Conservation (phyloP, 1,284 basidiomycete genomes). For the Meira nashicola region DNA sequence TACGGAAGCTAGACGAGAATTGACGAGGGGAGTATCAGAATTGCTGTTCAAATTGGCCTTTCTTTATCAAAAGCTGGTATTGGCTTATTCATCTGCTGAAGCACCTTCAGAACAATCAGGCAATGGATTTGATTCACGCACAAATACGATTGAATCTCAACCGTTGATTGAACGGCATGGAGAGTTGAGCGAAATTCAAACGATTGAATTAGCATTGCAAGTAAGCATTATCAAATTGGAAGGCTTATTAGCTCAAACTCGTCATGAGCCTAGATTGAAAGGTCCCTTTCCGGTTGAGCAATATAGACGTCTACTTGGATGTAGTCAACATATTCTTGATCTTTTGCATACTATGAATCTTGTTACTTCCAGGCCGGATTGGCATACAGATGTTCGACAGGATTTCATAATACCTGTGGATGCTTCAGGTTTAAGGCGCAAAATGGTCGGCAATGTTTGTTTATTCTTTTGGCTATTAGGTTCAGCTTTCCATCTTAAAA, state of each 20-base stretch:
- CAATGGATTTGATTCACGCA: constrained; percentile 5
- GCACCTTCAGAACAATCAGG: constrained; percentile 13
- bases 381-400: constrained; percentile 70
- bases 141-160: constrained; percentile 20
- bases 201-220: constrained; percentile 88
- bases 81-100: constrained; percentile 34
- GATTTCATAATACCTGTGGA: constrained; percentile 75
- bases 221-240: constrained; percentile 70
- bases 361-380: constrained; percentile 86
- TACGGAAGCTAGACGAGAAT: constrained; percentile 79
- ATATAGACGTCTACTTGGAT: constrained; percentile 77
- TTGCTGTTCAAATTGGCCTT: constrained; percentile 54
- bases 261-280: constrained; percentile 88
- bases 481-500: constrained; percentile 78
- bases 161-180: constrained; percentile 10
- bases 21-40: constrained; percentile 80
- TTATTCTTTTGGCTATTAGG: constrained; percentile 84
- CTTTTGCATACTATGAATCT: constrained; percentile 86
- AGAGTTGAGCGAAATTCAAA: constrained; percentile 30
- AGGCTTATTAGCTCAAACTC: constrained; percentile 72
- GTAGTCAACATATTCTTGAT: constrained; percentile 72
- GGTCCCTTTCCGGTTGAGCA: constrained; percentile 58
- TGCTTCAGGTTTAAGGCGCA: constrained; percentile 63
- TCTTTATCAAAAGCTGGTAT: constrained; percentile 43
- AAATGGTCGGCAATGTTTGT: constrained; percentile 85